A percentile compares a stretch with the other conserved stretches of the same genome.
These are phyloP conservation scores for Lignosus rhinocerotis DNA, from an alignment of 1,284 basidiomycete species.

Conservation along the genomic window DNA sequence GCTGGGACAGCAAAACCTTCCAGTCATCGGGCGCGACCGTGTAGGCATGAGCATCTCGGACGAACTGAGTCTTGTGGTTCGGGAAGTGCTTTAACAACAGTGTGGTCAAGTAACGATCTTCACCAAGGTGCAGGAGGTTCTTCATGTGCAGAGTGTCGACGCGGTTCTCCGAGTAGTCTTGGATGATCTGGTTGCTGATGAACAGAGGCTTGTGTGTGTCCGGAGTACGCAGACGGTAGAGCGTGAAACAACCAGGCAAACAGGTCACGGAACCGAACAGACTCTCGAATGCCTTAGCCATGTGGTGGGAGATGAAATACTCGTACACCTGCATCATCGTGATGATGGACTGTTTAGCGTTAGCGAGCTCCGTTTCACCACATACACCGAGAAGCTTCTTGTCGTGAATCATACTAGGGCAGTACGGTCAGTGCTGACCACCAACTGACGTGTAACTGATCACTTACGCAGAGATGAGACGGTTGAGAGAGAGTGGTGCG, in stretches of 20 bases:
- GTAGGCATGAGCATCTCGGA: conserved; percentile 89
- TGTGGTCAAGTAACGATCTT: conserved; percentile 98
- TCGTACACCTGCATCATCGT: conserved; percentile 99
- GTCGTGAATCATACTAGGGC: conserved; percentile 81
- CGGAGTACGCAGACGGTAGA: conserved; percentile 91
- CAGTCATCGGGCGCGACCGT: conserved; percentile 93
- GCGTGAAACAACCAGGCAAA: conserved; percentile 96
- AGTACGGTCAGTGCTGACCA: conserved; percentile 14
- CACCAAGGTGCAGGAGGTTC: conserved; percentile 94
- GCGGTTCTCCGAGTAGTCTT: conserved; percentile 94
- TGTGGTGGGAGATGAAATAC: conserved; percentile 96
- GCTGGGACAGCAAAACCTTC: conserved; percentile 94
- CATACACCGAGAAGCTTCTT: conserved; percentile 94
- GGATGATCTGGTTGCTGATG: conserved; percentile 86
- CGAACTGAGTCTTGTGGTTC: conserved; percentile 90
- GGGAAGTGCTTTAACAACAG: conserved; percentile 95
- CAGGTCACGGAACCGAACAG: conserved; percentile 98
- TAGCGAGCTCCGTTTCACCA: conserved; percentile 89
- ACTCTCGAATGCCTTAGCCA: conserved; percentile 97
- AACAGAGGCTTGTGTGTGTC: conserved; percentile 90
- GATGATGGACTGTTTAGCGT: conserved; percentile 90
- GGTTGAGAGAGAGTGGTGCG: conserved; percentile 82
- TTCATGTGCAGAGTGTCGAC: conserved; percentile 98
- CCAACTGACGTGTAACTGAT: background rate
- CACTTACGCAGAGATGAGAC: conserved; percentile 86